Conservation (phyloP, 305 asterid species). For the Solanum hybrid region DNA sequence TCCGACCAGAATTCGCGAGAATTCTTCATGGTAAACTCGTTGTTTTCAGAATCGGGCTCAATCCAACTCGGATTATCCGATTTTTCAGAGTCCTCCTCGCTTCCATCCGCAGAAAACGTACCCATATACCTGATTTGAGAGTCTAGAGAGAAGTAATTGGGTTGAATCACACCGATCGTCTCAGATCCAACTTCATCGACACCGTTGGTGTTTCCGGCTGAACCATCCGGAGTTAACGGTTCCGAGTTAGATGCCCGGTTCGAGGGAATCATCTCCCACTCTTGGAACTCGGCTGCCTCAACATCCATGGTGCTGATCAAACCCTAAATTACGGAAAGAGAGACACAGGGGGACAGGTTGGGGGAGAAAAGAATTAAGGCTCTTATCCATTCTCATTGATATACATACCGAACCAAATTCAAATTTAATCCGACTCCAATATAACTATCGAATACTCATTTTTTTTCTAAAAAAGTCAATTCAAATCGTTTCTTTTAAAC, state of each 20-base stretch:
- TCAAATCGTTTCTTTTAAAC: too few species aligned
- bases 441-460: background rate
- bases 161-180: slow-evolving; percentile 44
- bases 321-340: background rate
- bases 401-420: background rate
- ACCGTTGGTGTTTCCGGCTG: slow-evolving; percentile 16
- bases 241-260: slow-evolving; percentile 20
- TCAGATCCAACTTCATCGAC: slow-evolving; percentile 34
- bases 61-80: slow-evolving; percentile 82
- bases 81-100: slow-evolving; percentile 30
- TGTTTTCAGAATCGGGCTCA: slow-evolving; percentile 53
- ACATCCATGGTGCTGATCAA: slow-evolving; percentile 19
- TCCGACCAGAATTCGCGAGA: slow-evolving; percentile 64
- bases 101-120: slow-evolving; percentile 22
- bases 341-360: background rate
- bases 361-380: background rate
- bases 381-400: background rate
- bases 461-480: too few species aligned
- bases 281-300: slow-evolving; percentile 43
- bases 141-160: slow-evolving; percentile 59
- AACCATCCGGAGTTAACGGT: slow-evolving; percentile 10
- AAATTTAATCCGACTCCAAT: too few species aligned
- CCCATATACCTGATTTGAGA: slow-evolving; percentile 23
- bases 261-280: slow-evolving; percentile 77
- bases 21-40: slow-evolving; percentile 32